Base-by-base conservation (phyloP, 768 basidiomycete species). In the Chalciporus sphaerocephalus region DNA sequence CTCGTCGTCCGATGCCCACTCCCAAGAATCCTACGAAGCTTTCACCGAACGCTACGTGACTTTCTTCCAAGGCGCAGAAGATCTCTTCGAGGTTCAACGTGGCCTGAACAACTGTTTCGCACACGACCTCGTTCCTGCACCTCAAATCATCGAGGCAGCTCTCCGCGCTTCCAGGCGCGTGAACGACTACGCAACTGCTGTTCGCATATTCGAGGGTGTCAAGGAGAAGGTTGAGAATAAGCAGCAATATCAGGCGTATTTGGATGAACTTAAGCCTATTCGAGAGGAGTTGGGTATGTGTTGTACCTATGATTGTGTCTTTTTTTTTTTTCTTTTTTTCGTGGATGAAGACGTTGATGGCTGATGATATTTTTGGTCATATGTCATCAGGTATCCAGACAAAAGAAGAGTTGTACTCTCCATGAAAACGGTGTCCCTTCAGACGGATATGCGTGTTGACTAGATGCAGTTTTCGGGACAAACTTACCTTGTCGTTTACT, bases 31-130 rank as follows among this genome's bases (percentile, higher is more conserved):
- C 15, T 97, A 92, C 69, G 94, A 96, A 66, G 79, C 87, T 36
- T 97, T 98, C 76, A 91, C 89, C 59, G 79, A 84, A 50, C 91
- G 95, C 64, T 97, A 97, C 71, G 85, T 92, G 62, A 75, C 75
- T 54, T 99, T 99, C 72, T 99, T 99, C 79, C 71, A 88, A 62
- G 77, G 81, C 45, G 92, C 92, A 39, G 83, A 92, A 62, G 96
- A 99, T 72, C 79, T 97, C 47, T 99, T 99, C 64, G 96, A 99
- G 75, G 87, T 99, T 53, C 95, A 99, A 72, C 90, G 96, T 40
- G 96, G 96, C 30, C 75, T 99, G 60, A 98, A 99, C 78, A 99
- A 99, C 79, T 97, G 94, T 74, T 99, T 99, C 66, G 91, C 96
- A 2, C 95, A 98, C 68, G 96, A 99, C 69, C 81, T 96, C 52